Evolutionary conservation across 225 moss, liverwort and hornwort species (phyloP).

Genomic region (Polytrichum formosum): DNA sequence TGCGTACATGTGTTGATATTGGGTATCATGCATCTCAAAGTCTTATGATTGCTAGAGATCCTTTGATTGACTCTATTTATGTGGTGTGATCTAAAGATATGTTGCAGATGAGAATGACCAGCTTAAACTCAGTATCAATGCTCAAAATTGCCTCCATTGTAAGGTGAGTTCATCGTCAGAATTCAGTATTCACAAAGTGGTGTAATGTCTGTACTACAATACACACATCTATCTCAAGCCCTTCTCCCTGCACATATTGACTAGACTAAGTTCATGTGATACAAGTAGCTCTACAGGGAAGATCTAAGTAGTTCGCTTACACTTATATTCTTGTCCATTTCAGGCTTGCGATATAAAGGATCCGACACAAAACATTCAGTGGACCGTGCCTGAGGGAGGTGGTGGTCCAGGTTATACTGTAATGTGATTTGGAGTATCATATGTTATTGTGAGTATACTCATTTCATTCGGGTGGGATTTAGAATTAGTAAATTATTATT

Average conservation of each 20-base stretch:
- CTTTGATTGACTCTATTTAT: not conserved
- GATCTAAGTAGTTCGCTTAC: not conserved
- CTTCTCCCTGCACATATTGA: not conserved
- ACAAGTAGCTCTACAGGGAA: no score
- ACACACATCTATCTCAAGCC: no score
- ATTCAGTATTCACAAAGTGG: not conserved
- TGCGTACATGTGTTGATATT: no score
- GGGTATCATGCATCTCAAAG: no score
- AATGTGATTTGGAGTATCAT: slow-evolving; percentile 37
- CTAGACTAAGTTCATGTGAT: not conserved
- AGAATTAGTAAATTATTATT: no score
- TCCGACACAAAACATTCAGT: slow-evolving; percentile 78
- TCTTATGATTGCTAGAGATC: not conserved
- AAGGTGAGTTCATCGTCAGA: slow-evolving; percentile 39
- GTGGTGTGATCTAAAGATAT: slow-evolving; percentile 37
- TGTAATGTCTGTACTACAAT: no score
- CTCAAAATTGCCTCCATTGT: slow-evolving; percentile 94
- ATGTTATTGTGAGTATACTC: no score
- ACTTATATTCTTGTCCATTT: not conserved
- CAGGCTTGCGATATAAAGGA: slow-evolving; percentile 91
- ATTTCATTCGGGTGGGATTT: no score
- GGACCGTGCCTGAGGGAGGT: slow-evolving; percentile 89
- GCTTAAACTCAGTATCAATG: slow-evolving; percentile 65
- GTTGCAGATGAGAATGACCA: slow-evolving; percentile 52
- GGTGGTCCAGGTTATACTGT: slow-evolving; percentile 77